phyloP scores from a whole-genome alignment of 2,329 filamentous ascomycete genomes.

The Aspergillus floridensis region DNA sequence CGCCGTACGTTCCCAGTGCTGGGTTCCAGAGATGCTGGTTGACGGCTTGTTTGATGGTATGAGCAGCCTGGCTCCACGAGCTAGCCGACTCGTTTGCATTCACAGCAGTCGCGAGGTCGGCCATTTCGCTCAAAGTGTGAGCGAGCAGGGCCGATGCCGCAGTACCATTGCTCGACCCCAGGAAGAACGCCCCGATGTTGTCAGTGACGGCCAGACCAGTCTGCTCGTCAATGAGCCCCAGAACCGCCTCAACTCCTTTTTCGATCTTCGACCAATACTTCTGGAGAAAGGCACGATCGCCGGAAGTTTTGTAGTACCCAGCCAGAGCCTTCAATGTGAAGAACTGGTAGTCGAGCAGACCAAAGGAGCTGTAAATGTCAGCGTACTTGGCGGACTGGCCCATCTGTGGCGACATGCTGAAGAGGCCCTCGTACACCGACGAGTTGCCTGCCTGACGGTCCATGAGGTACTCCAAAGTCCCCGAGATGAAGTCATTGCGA shows the following conservation, averaged over 20 bases:
- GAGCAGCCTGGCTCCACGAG: neutral
- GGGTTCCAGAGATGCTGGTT: slow-evolving; percentile 15
- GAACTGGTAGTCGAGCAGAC: slow-evolving; percentile 22
- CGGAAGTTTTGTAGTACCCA: slow-evolving; percentile 34
- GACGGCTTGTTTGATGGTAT: slow-evolving; percentile 8
- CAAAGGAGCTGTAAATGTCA: slow-evolving; percentile 7
- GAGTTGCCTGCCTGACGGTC: slow-evolving; percentile 13
- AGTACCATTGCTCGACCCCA: slow-evolving; percentile 12
- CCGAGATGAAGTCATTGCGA: slow-evolving; percentile 13
- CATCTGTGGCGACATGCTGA: slow-evolving; percentile 14
- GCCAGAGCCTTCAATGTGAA: slow-evolving; percentile 17
- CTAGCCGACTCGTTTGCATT: slow-evolving; percentile 6
- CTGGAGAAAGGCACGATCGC: slow-evolving; percentile 28
- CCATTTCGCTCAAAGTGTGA: slow-evolving; percentile 12
- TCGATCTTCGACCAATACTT: neutral
- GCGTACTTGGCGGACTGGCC: slow-evolving; percentile 13
- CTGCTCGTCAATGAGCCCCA: neutral
- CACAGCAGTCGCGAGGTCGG: slow-evolving; percentile 8
- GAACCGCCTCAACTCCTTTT: neutral
- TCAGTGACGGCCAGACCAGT: slow-evolving; percentile 5
- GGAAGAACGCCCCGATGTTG: slow-evolving; percentile 20
- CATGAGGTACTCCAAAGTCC: slow-evolving; percentile 13
- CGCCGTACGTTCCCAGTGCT: slow-evolving; percentile 5
- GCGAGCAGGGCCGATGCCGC: slow-evolving; percentile 13
- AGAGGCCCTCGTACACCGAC: slow-evolving; percentile 5